phyloP scores from a whole-genome alignment of 768 basidiomycete genomes.

The Suillus subaureus region DNA sequence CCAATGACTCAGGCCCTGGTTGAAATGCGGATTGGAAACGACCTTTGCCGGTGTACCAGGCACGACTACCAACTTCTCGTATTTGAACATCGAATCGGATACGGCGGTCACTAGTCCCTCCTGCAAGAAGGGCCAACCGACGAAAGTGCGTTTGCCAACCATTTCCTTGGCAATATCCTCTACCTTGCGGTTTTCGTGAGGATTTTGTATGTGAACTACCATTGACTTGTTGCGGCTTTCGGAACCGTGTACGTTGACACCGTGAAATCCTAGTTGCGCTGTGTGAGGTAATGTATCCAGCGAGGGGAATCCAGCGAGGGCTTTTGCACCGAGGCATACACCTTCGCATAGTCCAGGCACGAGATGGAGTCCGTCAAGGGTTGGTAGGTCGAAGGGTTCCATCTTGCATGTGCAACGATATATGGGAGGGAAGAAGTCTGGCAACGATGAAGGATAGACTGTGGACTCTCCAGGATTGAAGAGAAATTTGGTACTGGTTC shows the following conservation, averaged over 20 bases:
- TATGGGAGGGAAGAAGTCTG: constrained; percentile 92
- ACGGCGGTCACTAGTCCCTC: constrained; percentile 88
- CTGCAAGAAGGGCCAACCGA: constrained; percentile 93
- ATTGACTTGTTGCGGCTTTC: constrained; percentile 94
- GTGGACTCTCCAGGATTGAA: constrained; percentile 66
- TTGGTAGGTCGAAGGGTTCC: constrained; percentile 88
- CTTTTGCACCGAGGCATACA: constrained; percentile 80
- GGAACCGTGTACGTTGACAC: constrained; percentile 90
- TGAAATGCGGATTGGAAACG: constrained; percentile 72
- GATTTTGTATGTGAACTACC: constrained; percentile 82
- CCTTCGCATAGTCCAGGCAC: constrained; percentile 88
- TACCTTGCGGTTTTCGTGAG: constrained; percentile 63
- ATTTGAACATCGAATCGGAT: constrained; percentile 85
- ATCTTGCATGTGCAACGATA: constrained; percentile 76
- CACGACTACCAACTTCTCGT: constrained; percentile 67
- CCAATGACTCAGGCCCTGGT: constrained; percentile 72
- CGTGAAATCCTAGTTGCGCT: constrained; percentile 77
- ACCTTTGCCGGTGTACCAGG: constrained; percentile 55
- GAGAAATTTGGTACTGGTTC: constrained; percentile 78
- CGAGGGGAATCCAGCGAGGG: constrained; percentile 96
- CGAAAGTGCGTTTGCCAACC: constrained; percentile 76
- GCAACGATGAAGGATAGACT: constrained; percentile 86
- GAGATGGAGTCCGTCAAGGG: constrained; percentile 79
- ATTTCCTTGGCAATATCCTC: constrained; percentile 75
- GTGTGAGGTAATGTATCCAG: constrained; percentile 85